Evolutionary conservation across 768 basidiomycete species (phyloP), one percentile per base, ranked within the genome.

Genomic region (Auricularia auricula-judae): DNA sequence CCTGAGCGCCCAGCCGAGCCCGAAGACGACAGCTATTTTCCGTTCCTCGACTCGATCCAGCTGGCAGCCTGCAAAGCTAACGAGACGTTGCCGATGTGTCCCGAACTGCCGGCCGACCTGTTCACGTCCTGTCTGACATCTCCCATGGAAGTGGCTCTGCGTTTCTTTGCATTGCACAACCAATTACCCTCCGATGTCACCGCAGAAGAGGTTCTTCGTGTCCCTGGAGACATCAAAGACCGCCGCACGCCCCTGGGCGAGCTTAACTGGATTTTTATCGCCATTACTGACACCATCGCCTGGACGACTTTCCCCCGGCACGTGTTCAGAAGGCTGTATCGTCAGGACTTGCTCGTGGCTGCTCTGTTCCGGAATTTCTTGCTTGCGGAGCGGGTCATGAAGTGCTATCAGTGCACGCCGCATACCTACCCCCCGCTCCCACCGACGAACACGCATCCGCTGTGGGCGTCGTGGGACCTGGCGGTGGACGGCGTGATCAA

Each of bases 191-290:
- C 84, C 68, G 86, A 86, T 65, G 83, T 91, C 70, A 87, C 86
- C 8, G 81, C 88, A 35, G 93, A 98, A 71, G 91, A 93, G 89
- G 88, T 95, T 39, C 86, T 91, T 82, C 91, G 94, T 73, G 84
- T 99, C 12, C 97, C 97, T 0, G 97, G 97, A 8, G 95, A 98
- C 72, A 83, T 98, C 66, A 97, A 96, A 75, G 97, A 99, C 71
- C 84, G 97, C 21, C 84, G 95, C 33, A 98, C 97, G 0, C 95
- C 97, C 1, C 79, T 99, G 0, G 97, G 97, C 62, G 97, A 99
- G 76, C 83, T 99, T n/a, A 97, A 96, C 73, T 99, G 97, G 97
- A 98, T 98, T 67, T 98, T 98, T 76, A 98, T 94, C 1, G 93
- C 96, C 39, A 91, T 99, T 64, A 98, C 97, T 16, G 97, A 99